Conservation (phyloP, 345 rosid species). For the Anastatica hierochuntica region DNA sequence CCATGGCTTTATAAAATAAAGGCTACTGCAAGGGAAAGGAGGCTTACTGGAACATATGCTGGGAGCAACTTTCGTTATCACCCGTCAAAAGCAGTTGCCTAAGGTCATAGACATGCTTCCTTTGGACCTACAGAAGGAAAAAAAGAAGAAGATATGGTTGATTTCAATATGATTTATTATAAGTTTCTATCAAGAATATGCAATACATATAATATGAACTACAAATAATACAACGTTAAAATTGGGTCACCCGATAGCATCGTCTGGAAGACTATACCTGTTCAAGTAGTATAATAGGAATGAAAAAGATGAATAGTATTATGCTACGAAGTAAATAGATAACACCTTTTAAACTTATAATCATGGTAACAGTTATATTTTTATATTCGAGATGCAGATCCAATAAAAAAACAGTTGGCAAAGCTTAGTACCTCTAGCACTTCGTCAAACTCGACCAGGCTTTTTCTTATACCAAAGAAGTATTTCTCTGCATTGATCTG, state of each 20-base stretch:
- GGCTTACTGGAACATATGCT: constrained; percentile 71
- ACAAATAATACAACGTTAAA: too few relatives aligned
- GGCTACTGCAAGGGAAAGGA: not conserved
- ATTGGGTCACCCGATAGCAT: too few relatives aligned
- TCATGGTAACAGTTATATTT: not conserved
- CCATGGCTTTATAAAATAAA: not conserved
- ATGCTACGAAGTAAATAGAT: too few relatives aligned
- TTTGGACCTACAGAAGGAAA: constrained; percentile 57
- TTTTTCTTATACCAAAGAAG: constrained; percentile 81
- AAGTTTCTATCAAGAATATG: not conserved
- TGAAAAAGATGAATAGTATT: too few relatives aligned
- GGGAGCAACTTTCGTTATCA: constrained; percentile 76
- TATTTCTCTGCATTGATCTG: constrained; percentile 93
- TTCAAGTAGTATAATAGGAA: too few relatives aligned
- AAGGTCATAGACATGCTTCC: constrained; percentile 87
- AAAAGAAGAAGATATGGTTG: too few relatives aligned
- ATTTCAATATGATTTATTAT: too few relatives aligned
- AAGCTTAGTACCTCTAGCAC: constrained; percentile 69
- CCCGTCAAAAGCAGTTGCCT: constrained; percentile 81
- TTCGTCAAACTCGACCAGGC: constrained; percentile 95
- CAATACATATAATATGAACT: too few relatives aligned
- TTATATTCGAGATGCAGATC: too few relatives aligned
- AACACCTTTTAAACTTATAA: constrained; percentile 1
- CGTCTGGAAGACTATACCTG: too few relatives aligned
- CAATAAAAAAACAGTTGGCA: too few relatives aligned